Conservation (phyloP, 2,329 filamentous ascomycete genomes). For the Fusarium nygamai region DNA sequence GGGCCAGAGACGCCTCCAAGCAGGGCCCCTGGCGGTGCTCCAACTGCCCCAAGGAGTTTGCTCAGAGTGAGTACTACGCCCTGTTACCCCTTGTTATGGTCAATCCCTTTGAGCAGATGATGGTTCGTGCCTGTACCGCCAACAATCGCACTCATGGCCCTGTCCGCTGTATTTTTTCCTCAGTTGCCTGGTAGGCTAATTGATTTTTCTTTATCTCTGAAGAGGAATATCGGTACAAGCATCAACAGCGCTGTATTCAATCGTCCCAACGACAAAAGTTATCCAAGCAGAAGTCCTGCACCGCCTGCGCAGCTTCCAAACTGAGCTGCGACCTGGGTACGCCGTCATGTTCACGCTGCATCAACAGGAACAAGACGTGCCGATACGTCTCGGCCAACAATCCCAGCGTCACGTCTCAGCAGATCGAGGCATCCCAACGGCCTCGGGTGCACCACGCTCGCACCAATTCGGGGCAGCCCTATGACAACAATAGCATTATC, state of each 20-base stretch:
- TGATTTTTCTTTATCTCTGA: rapidly evolving
- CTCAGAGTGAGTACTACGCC: not conserved
- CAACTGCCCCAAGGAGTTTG: not conserved
- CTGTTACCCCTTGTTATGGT: not conserved
- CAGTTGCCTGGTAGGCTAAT: not conserved
- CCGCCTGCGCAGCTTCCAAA: not conserved
- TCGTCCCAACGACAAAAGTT: not conserved
- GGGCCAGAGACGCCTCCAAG: not conserved
- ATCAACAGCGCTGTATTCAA: not conserved
- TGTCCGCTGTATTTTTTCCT: too few relatives aligned
- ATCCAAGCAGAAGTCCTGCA: not conserved
- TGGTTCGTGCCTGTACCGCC: not conserved
- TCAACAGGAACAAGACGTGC: not conserved
- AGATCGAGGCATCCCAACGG: not conserved
- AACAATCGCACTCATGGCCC: not conserved
- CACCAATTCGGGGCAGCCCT: not conserved
- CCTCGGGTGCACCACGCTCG: not conserved
- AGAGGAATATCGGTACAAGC: not conserved
- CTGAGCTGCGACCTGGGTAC: not conserved
- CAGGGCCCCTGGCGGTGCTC: not conserved
- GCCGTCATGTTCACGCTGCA: not conserved
- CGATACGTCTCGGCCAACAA: not conserved
- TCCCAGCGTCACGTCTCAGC: not conserved
- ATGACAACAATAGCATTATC: not conserved
- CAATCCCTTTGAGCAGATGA: not conserved